These are phyloP conservation scores for Xylaria venustula DNA, from an alignment of 495 filamentous ascomycete species.

Conservation along the genomic window DNA sequence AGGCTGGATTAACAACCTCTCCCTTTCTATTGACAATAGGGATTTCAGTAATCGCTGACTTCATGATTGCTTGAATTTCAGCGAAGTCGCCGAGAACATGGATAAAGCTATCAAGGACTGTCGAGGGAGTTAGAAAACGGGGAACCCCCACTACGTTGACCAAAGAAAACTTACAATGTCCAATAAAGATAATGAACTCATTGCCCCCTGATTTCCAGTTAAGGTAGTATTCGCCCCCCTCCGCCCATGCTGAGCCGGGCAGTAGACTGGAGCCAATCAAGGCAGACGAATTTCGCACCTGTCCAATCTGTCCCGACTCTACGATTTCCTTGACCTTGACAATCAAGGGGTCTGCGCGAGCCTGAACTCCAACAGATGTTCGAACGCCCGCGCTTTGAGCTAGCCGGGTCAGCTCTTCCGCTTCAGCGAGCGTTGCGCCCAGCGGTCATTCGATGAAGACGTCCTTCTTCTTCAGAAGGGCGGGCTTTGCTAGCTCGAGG, in stretches of 20 bases:
- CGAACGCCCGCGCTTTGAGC: constrained; percentile 32
- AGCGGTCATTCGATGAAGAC: constrained; percentile 49
- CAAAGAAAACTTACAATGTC: constrained; percentile 31
- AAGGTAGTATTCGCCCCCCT: constrained; percentile 24
- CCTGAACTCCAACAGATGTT: constrained; percentile 28
- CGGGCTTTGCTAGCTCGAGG: constrained; percentile 43
- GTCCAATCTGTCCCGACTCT: constrained; percentile 22
- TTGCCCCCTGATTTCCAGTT: constrained; percentile 29
- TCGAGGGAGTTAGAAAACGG: too few species aligned
- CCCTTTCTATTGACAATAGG: not conserved
- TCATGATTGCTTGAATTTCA: constrained; percentile 27
- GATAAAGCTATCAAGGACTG: constrained; percentile 33
- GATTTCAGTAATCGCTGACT: constrained; percentile 19
- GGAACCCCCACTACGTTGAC: too few species aligned
- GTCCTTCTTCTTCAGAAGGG: constrained; percentile 43
- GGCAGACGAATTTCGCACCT: constrained; percentile 23
- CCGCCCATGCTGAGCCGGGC: constrained; percentile 14
- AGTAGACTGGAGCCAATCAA: not conserved
- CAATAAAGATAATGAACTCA: constrained; percentile 26
- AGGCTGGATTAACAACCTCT: not conserved
- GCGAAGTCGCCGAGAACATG: constrained; percentile 41
- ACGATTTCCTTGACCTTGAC: constrained; percentile 22
- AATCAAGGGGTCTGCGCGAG: too few species aligned
- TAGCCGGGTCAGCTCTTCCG: constrained; percentile 27
- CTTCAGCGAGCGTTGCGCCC: constrained; percentile 2